These are phyloP conservation scores for Talaromyces wortmannii DNA, from an alignment of 495 filamentous ascomycete species.

Conservation along the genomic window DNA sequence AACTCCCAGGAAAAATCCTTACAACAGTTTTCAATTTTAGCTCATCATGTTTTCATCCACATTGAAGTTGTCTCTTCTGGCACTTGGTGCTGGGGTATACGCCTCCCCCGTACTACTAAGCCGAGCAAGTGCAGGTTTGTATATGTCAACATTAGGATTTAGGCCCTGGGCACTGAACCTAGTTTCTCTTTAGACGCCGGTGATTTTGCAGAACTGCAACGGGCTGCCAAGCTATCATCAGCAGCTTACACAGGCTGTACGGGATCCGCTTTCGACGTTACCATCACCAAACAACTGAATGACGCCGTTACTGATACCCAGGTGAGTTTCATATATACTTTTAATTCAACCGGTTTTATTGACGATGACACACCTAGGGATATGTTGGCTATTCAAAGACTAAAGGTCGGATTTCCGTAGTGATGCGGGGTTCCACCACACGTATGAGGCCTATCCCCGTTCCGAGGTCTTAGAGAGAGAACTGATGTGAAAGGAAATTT, in stretches of 20 bases:
- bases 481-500: not conserved
- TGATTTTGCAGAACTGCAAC: conserved; percentile 15
- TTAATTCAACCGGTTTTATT: not conserved
- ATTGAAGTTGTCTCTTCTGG: not conserved
- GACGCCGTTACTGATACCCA: conserved; percentile 19
- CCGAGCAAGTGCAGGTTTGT: not conserved
- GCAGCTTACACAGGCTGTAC: conserved; percentile 24
- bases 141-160: not conserved
- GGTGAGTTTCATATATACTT: conserved; percentile 2
- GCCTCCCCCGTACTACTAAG: not conserved
- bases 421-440: conserved; percentile 25
- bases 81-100: not conserved
- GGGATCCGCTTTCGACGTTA: conserved; percentile 23
- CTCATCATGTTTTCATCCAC: not conserved
- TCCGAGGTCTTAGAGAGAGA: not conserved
- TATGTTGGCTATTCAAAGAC: conserved; percentile 21
- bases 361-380: conserved; percentile 7
- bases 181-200: conserved; percentile 8
- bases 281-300: conserved; percentile 21
- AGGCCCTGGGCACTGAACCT: not conserved
- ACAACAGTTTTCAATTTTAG: not conserved
- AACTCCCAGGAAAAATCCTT: not conserved
- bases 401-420: conserved; percentile 21
- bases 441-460: conserved; percentile 4
- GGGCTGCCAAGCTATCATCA: conserved; percentile 27